Evolutionary conservation across 2,329 filamentous ascomycete genomes (phyloP), one percentile per base, ranked within the genome.

Genomic region (Paecilomyces niveus): DNA sequence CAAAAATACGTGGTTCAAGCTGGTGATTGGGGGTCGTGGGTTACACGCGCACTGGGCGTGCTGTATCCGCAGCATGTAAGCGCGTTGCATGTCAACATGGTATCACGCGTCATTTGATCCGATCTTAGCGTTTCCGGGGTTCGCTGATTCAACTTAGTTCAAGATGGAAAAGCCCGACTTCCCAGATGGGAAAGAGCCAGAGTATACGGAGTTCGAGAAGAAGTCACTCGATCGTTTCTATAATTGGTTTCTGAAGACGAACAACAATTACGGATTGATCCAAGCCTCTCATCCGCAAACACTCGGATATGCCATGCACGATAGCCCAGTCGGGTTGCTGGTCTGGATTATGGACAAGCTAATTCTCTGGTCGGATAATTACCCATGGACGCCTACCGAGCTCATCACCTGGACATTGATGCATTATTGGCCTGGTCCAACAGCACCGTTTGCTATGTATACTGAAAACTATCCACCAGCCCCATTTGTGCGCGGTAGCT

Each of bases 391-490:
- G 11, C 58, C 63, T 21, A 57, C 62, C 2, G 61, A 65, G 33
- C 53, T 69, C 10, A 65, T 70, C 45, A 69, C 66, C 3, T 65
- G 66, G 65, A 69, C 67, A 9, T 63, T 69, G 61, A 67, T 70
- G 60, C 66, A 70, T 53, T 69, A 63, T 60, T 60, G 68, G 54
- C 52, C 56, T 31, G 64, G 65, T 15, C 65, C 65, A 0, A 62
- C 60, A 22, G 60, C 56, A 15, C 57, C 56, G 0, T 62, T 65
- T 21, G 33, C 50, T 2, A 50, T 66, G 55, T 67, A 67, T 54
- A 64, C 59, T 24, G 58, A 66, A 22, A 55, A 55, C 21, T 2
- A 3, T 11, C 54, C 54, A 11, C 54, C 54, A 5, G 54, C 54
- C 22, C n/a, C 33, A 54, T 49, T 60, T 57, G 22, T 59, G 54